A percentile compares a stretch with the other conserved stretches of the same genome.
Conservation (phyloP, 331 rosid species). For the Quercus lobata region DNA sequence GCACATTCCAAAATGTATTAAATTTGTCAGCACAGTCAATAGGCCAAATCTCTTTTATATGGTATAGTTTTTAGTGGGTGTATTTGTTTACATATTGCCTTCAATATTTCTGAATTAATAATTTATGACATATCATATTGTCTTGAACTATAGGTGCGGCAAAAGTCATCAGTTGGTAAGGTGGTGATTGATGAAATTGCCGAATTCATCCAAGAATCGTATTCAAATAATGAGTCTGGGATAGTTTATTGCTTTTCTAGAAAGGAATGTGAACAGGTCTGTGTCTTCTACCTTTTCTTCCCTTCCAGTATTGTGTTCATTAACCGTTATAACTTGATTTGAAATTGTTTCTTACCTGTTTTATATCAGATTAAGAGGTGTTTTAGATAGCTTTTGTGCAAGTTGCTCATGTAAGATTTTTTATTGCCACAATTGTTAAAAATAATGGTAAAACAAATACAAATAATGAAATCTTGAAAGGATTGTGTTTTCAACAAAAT, state of each 20-base stretch:
- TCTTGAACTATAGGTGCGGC: conserved; percentile 59
- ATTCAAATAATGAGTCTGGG: conserved; percentile 78
- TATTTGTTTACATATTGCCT: background rate
- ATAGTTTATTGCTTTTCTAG: conserved; percentile 94
- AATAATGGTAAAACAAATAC: background rate
- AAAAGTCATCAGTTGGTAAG: conserved; percentile 84
- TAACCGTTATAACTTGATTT: background rate
- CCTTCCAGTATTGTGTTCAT: background rate
- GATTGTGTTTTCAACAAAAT: background rate
- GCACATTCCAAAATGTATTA: conserved; percentile 79
- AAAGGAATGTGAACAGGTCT: conserved; percentile 96
- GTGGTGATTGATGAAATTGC: conserved; percentile 79
- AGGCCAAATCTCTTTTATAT: conserved; percentile 85
- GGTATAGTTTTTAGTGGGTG: conserved; percentile 36
- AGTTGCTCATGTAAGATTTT: background rate
- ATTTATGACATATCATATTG: conserved; percentile 7
- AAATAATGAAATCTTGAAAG: background rate
- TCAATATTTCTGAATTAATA: background rate
- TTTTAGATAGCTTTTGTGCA: background rate
- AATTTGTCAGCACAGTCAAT: conserved; percentile 94
- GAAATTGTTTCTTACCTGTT: background rate
- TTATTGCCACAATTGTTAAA: background rate
- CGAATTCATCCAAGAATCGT: conserved; percentile 63
- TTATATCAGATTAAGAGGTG: background rate
- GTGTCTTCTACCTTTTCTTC: conserved; percentile 3